Conservation (phyloP, 768 basidiomycete genomes). For the Xanthoconium purpureum region DNA sequence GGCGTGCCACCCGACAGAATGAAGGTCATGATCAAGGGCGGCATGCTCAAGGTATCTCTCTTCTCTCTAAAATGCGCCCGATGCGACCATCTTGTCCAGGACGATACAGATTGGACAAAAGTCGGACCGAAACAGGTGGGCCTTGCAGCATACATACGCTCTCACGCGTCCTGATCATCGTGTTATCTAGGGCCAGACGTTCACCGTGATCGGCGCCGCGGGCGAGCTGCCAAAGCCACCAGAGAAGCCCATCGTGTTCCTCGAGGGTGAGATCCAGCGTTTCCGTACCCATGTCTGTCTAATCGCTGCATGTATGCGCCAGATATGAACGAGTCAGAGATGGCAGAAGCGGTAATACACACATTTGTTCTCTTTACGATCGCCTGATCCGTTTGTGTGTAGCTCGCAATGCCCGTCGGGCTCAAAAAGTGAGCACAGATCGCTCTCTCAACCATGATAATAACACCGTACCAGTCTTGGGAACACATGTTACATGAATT, state of each 20-base stretch:
- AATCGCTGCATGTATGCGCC: constrained; percentile 15
- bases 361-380: not conserved
- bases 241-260: constrained; percentile 69
- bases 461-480: constrained; percentile 51
- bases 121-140: constrained; percentile 77
- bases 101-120: constrained; percentile 84
- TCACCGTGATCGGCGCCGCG: constrained; percentile 92
- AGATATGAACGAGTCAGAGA: constrained; percentile 84
- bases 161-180: constrained; percentile 3
- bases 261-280: constrained; percentile 60
- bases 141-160: not conserved
- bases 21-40: constrained; percentile 97
- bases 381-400: constrained; percentile 27
- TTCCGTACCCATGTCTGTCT: not conserved
- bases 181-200: constrained; percentile 67
- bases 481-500: constrained; percentile 98
- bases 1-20: constrained; percentile 88
- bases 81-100: constrained; percentile 42
- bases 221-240: constrained; percentile 92
- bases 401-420: constrained; percentile 82
- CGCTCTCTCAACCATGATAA: not conserved
- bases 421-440: constrained; percentile 58
- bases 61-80: not conserved
- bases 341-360: constrained; percentile 71
- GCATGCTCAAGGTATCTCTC: constrained; percentile 68